Evolutionary conservation across 2,329 filamentous ascomycete genomes (phyloP).

Genomic region (Sporothrix pallida): DNA sequence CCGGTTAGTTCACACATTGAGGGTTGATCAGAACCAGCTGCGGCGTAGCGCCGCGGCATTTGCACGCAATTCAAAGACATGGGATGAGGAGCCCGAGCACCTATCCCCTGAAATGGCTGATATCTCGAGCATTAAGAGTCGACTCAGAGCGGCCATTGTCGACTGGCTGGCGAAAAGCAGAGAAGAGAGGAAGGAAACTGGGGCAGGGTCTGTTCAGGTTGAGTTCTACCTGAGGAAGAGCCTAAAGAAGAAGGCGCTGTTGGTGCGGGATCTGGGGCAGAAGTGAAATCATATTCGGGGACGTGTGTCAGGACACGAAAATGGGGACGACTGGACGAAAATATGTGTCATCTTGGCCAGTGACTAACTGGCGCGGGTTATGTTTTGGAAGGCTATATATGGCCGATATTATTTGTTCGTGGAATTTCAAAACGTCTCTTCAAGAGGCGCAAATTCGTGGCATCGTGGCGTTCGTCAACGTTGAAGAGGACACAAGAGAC

Average conservation of each 20-base stretch:
- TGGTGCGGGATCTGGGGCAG: not conserved
- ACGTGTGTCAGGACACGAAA: slow-evolving; percentile 1
- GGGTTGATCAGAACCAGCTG: slow-evolving; percentile 25
- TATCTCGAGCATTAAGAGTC: slow-evolving; percentile 33
- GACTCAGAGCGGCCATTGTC: slow-evolving; percentile 28
- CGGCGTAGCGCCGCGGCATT: slow-evolving; percentile 8
- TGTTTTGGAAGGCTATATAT: not conserved
- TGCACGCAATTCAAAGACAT: slow-evolving; percentile 2
- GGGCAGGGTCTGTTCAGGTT: slow-evolving; percentile 27
- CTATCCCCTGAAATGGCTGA: slow-evolving; percentile 32
- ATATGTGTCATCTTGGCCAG: not conserved
- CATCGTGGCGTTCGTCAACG: not conserved
- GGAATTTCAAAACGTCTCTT: not conserved
- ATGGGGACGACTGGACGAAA: not conserved
- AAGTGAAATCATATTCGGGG: not conserved
- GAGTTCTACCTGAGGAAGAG: slow-evolving; percentile 36
- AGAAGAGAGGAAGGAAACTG: not conserved
- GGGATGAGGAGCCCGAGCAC: not conserved
- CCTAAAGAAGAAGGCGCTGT: slow-evolving; percentile 31
- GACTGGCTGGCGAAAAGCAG: slow-evolving; percentile 33
- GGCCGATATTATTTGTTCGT: not conserved
- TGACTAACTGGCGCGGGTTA: not conserved
- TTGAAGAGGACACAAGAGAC: not conserved
- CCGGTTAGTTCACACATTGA: slow-evolving; percentile 21
- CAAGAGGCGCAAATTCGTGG: not conserved